Evolutionary conservation across 164 flowering plant species (phyloP), one percentile per base, ranked within the genome.

Genomic region (Warburgia ugandensis): DNA sequence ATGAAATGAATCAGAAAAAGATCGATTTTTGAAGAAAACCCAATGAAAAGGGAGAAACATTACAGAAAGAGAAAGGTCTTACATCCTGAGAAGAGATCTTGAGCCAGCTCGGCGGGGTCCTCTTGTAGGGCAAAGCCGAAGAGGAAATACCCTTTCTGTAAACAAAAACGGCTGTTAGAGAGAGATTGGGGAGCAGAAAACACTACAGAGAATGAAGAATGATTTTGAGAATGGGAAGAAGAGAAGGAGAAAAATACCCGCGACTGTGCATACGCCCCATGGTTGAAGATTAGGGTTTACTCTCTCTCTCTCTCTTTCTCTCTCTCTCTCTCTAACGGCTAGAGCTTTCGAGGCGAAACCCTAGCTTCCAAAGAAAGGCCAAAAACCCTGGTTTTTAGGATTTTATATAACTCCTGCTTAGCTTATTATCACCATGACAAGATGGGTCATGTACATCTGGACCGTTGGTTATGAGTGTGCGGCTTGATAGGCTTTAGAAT

Each of bases 141-240:
- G 88, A 59, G 0, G 95, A 83, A 25, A 86, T 86, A 60, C 96
- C 96, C 83, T 87, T 87, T 10, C 96, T 84, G 81, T 29, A 62
- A 68, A 13, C 20, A 16, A 22, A 12, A 48, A 26, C 22, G 44
- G 25, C 13, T 9, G 20, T 6, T 0, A 40, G 32, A 28, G 33
- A 28, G 47, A 42, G 47, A 29, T 7, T 9, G 9, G 45, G 4
- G 20, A 37, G 45, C 40, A 27, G 36, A 41, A 41, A 16, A 10
- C 19, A 13, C 7, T 3, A 21, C 9, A 20, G 35, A 19, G 13
- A 32, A 4, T 16, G 16, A 14, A 9, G 3, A 16, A 22, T 19
- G 33, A 55, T 4, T 39, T 7, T 14, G 7, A 30, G 50, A 30
- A 28, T 49, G n/a, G 31, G 10, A 12, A 39, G 4, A 55, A 49